phyloP scores from a whole-genome alignment of 176 grass and related monocot genomes.

The Musa acuminata region DNA sequence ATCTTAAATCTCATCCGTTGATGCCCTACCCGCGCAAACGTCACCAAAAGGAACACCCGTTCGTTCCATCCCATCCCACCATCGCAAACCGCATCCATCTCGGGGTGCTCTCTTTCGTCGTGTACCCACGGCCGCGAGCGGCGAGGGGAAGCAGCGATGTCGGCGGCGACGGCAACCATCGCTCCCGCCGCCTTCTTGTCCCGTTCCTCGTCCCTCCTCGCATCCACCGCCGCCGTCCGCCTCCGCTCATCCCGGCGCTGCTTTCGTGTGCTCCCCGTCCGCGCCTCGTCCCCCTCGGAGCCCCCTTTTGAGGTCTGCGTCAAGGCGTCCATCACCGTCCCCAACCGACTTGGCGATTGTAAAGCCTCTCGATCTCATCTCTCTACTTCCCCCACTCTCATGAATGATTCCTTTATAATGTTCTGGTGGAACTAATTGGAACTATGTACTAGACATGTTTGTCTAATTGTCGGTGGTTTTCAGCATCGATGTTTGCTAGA shows the following conservation, averaged over 20 bases:
- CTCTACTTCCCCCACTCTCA: neutral
- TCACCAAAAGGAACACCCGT: neutral
- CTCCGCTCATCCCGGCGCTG: neutral
- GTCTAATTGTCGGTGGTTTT: neutral
- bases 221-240: neutral
- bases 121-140: neutral
- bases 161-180: neutral
- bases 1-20: neutral
- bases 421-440: neutral
- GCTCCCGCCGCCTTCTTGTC: neutral
- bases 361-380: slow-evolving; percentile 16
- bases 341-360: slow-evolving; percentile 75
- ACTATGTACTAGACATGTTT: neutral
- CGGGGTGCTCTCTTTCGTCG: neutral
- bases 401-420: neutral
- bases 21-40: neutral
- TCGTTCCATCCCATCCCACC: too few species aligned
- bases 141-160: neutral
- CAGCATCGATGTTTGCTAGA: neutral
- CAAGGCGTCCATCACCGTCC: slow-evolving; percentile 55
- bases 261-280: slow-evolving; percentile 12
- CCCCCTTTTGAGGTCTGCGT: slow-evolving; percentile 63
- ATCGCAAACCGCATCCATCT: neutral
- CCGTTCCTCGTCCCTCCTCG: neutral
- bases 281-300: slow-evolving; percentile 26